phyloP scores from a whole-genome alignment of 768 basidiomycete genomes.

The Podaxis mareebaensis region DNA sequence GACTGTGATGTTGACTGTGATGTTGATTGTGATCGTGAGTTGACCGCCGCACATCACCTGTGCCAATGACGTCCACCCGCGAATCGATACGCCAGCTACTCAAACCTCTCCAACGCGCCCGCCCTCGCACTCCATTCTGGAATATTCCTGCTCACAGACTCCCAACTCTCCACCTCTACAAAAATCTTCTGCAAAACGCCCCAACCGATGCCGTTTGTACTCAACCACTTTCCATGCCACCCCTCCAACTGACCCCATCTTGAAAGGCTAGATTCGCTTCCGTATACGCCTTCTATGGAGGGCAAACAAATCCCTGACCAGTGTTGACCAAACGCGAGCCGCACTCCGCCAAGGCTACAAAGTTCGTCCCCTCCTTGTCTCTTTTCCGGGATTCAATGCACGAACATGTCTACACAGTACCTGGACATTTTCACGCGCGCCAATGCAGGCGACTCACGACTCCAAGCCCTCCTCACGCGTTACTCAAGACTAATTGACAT shows the following conservation, averaged over 20 bases:
- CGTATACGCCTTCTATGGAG: conserved; percentile 58
- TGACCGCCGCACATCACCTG: neutral
- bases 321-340: conserved; percentile 46
- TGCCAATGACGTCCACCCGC: conserved; percentile 24
- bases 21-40: neutral
- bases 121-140: conserved; percentile 67
- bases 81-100: conserved; percentile 46
- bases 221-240: neutral
- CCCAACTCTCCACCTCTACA: conserved; percentile 74
- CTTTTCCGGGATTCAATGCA: neutral
- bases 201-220: conserved; percentile 54
- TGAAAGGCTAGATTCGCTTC: conserved; percentile 50
- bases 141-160: conserved; percentile 68
- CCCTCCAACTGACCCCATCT: neutral
- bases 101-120: conserved; percentile 56
- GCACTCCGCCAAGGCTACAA: conserved; percentile 56
- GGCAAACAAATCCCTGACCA: conserved; percentile 51
- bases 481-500: conserved; percentile 59
- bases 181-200: conserved; percentile 60
- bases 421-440: conserved; percentile 58
- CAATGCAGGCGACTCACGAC: conserved; percentile 49
- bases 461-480: conserved; percentile 47
- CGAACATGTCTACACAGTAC: conserved; percentile 42
- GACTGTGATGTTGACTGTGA: too few relatives aligned
- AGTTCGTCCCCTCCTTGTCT: conserved; percentile 35